Percentiles rank a stretch among this genome's conserved stretches.
phyloP scores from a whole-genome alignment of 257 asterid species.

The Sherardia arvensis region DNA sequence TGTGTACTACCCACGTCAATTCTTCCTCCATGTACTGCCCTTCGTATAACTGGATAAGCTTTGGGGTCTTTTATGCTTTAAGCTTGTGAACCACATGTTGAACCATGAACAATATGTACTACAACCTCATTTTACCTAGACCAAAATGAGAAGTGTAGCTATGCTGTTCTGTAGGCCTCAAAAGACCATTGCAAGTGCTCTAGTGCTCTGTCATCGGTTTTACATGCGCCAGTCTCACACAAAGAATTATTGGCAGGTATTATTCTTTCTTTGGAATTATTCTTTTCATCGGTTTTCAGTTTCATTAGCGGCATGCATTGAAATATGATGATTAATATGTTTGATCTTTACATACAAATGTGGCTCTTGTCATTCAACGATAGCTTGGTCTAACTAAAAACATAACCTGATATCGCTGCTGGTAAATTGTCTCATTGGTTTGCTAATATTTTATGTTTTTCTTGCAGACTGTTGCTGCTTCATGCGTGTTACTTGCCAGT shows the following conservation, averaged over 20 bases:
- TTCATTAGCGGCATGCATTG: not conserved
- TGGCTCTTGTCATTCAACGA: not conserved
- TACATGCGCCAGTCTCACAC: not conserved
- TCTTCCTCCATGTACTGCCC: not conserved
- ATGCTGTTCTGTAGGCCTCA: slow-evolving; percentile 26
- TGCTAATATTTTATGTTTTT: slow-evolving; percentile 1
- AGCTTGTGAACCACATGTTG: not conserved
- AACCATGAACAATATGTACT: not conserved
- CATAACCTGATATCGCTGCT: not conserved
- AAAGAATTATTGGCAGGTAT: slow-evolving; percentile 25
- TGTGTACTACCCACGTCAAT: not conserved
- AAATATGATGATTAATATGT: not conserved
- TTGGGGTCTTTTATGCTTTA: slow-evolving; percentile 2
- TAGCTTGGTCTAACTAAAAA: not conserved
- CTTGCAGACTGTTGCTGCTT: slow-evolving; percentile 14
- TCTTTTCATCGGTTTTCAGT: not conserved
- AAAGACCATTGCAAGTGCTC: not conserved
- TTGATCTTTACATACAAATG: not conserved
- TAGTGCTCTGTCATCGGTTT: not conserved
- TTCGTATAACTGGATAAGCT: slow-evolving; percentile 6
- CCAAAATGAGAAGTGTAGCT: slow-evolving; percentile 9
- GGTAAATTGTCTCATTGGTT: slow-evolving; percentile 7
- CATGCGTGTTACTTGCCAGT: not conserved
- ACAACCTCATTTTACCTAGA: not conserved
- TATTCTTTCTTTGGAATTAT: slow-evolving; percentile 5